Base-by-base conservation (phyloP, 2,329 filamentous ascomycete genomes). In the Tolypocladium inflatum region DNA sequence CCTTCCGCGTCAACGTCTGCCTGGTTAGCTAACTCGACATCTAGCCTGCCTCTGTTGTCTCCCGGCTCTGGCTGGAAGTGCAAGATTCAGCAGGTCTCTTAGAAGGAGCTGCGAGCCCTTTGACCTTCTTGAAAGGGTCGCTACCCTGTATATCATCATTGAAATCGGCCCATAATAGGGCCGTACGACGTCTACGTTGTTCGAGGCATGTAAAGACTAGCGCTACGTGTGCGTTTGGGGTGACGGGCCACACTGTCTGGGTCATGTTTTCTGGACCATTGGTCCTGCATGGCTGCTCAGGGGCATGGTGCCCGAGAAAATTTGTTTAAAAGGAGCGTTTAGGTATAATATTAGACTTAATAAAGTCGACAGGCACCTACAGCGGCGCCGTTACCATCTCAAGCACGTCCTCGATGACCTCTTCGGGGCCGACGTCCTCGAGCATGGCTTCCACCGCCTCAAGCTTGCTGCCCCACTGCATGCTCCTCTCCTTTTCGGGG, bases 391-490 rank as follows among this genome's bases (percentile, higher is more conserved):
- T 77, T 10, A 87, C 82, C 66, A 78, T 76, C 9, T 71, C 76
- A 57, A 88, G 67, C 3, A 88, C 84, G 64, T 87, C 83, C 59
- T 88, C 84, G 43, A 89, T 78, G 3, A 89, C 80, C 48, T 84
- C 81, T 63, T 87, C 84, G 0, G 83, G 78, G 0, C 80, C 79
- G 11, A 87, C 69, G 7, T 76, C 82, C 38, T 87, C 83, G 2
- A 97, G 73, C 54, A 91, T 64, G 19, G 80, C 78, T 62, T 82
- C 78, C 1, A 97, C 83, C 4, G 89, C 88, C 37, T 81, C 78
- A 0, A 88, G 64, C 56, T 88, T 85, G 70, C 93, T 97, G 0
- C 94, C 94, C 85, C 95, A 99, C 70, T 96, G 90, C 77, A 96
- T 81, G 70, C 91, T 97, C 54, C 91, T 81, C 74, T 97, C 94